A percentile compares a stretch with the other conserved stretches of the same genome.
Evolutionary conservation across 345 rosid genomes (phyloP).

Genomic region (Geranium brycei): DNA sequence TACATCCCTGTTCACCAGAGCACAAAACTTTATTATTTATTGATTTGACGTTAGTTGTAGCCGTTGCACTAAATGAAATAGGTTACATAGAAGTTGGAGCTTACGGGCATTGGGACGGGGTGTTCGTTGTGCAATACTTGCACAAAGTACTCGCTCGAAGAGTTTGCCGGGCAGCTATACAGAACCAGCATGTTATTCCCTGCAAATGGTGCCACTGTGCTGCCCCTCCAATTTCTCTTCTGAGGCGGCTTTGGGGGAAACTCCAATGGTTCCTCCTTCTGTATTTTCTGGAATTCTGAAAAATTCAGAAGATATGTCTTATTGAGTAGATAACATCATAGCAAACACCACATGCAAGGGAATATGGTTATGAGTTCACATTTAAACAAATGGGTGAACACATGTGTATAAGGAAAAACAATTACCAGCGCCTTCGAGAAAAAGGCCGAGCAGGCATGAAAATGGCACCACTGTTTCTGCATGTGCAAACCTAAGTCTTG

Average conservation of each 20-base stretch:
- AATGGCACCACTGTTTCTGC: conserved; percentile 95
- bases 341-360: conserved; percentile 2
- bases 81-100: neutral
- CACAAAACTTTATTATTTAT: neutral
- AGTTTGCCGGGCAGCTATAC: conserved; percentile 50
- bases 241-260: conserved; percentile 83
- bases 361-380: neutral
- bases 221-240: conserved; percentile 61
- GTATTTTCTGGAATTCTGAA: conserved; percentile 62
- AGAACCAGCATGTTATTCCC: conserved; percentile 84
- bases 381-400: neutral
- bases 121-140: conserved; percentile 84
- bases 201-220: conserved; percentile 76
- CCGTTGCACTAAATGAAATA: neutral
- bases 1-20: conserved; percentile 49
- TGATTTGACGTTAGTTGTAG: too few species aligned
- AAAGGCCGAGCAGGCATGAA: conserved; percentile 90
- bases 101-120: conserved; percentile 69
- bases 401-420: conserved; percentile 8
- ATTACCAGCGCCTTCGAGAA: conserved; percentile 76
- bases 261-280: conserved; percentile 57
- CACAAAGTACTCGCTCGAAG: conserved; percentile 63
- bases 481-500: conserved; percentile 90
- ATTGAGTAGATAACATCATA: neutral
- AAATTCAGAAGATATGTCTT: conserved; percentile 6